Base-by-base conservation (phyloP, 1,284 basidiomycete species). In the Dichomitus squalens region DNA sequence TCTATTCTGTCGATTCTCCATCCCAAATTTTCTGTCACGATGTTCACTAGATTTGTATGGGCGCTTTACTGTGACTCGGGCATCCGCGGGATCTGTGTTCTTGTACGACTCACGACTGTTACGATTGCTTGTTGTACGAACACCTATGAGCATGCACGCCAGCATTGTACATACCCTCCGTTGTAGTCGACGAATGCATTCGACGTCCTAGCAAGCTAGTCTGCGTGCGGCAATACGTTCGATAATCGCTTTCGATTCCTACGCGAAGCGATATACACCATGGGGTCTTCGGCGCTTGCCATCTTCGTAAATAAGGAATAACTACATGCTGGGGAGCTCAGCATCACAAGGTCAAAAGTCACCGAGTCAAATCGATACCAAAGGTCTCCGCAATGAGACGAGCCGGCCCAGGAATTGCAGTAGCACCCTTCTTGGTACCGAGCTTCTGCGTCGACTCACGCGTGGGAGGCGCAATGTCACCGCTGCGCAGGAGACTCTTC, bases 371-470 rank as follows among this genome's bases (percentile, higher is more conserved):
- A 21, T 55, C 53, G 38, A 64, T 59, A 16, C 64, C 65, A 29
- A 66, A 66, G 4, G 60, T 57, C 44, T 66, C 59, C 4, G 64
- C 65, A 21, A 66, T 55, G 11, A 64, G 54, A 20, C 64, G 58
- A n/a, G 58, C 59, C 7, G 57, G 57, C 3, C 57, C 61, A 7
- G 64, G 64, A 14, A 63, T 59, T 8, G 57, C 40, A 16, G 57
- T 55, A 16, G 57, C 34, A 12, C 54, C 50, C 31, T 48, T 50
- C 51, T 43, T 57, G 12, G 21, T 29, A 1, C 50, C 38, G 21
- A 43, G 8, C 51, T 51, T 64, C 12, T 55, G 53, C 8, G n/a
- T 8, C 14, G 31, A 12, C 9, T 11, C 14, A 1, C 51, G 55
- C 49, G 51, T 44, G 7, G 59, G 55, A 9, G 60, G 55, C 3